These are phyloP conservation scores for Colletotrichum salicis DNA, from an alignment of 2,329 filamentous ascomycete species.

Conservation along the genomic window DNA sequence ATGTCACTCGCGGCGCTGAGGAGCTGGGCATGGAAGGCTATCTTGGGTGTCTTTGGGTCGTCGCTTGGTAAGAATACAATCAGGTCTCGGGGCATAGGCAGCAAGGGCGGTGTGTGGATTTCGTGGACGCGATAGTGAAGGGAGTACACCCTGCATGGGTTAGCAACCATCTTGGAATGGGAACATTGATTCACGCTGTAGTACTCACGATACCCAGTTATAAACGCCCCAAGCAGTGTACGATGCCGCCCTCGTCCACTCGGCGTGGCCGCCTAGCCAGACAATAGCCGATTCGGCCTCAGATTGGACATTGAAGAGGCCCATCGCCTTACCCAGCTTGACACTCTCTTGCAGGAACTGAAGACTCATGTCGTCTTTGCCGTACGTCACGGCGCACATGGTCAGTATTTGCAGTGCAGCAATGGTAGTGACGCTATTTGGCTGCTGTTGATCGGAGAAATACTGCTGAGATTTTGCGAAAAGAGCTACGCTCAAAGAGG, in stretches of 20 bases:
- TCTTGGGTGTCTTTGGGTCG: not conserved
- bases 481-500: not conserved
- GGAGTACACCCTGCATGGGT: not conserved
- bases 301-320: conserved; percentile 8
- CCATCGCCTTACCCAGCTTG: conserved; percentile 10
- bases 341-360: not conserved
- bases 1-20: conserved; percentile 10
- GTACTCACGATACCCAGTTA: conserved; percentile 33
- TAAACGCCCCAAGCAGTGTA: conserved; percentile 46
- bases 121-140: conserved; percentile 16
- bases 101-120: conserved; percentile 15
- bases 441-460: not conserved
- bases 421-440: conserved; percentile 11
- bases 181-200: too few relatives aligned
- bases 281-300: not conserved
- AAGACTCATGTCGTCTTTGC: conserved; percentile 10
- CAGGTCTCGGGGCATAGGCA: conserved; percentile 7
- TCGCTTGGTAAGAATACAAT: not conserved
- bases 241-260: conserved; percentile 22
- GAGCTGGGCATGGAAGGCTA: not conserved
- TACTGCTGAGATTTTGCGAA: conserved; percentile 9
- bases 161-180: too few relatives aligned
- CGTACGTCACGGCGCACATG: conserved; percentile 3
- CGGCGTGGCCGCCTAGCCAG: not conserved
- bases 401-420: conserved; percentile 4